Base-by-base conservation (phyloP, 2,329 filamentous ascomycete species). In the Aspergillus tubingensis region DNA sequence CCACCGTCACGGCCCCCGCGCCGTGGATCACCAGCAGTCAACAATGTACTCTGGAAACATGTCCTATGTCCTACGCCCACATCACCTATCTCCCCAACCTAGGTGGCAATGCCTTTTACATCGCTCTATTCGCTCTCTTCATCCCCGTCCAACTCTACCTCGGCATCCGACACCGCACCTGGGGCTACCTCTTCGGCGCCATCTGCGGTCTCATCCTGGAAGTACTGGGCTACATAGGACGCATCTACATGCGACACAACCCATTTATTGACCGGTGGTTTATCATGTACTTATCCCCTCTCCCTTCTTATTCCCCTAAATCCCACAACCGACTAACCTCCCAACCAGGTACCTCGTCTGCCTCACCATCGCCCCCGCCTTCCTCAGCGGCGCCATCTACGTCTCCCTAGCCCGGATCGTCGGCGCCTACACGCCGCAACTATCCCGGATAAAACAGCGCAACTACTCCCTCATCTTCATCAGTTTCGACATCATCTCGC, bases 401-500 rank as follows among this genome's bases (percentile, higher is more conserved):
- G 43, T 58, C 49, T 58, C 25, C 38, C 56, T 67, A 1, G 66
- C 57, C 27, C 49, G 61, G 4, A 61, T 62, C 36, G 32, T 68
- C n/a, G 32, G 36, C 8, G 57, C 59, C 30, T 65, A 63, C 36
- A 58, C 56, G 47, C 62, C 62, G 43, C 32, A 27, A 13, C 39
- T 62, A 17, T 36, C 48, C 17, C 58, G 58, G 7, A 48, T 69
- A 1, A 49, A 52, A 44, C 41, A 41, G 19, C 51, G 58, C 17
- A 62, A 30, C 11, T 57, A 47, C 41, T 56, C 58, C 7, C 49
- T 63, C 17, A 65, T 73, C 54, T 87, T 87, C 75, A 83, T 87
- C 68, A 80, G 83, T 48, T 86, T 82, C 74, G 85, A 87, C 70
- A 67, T 86, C 49, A 59, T 84, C 61, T 85, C 84, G 8, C 79